Evolutionary conservation across 2,329 filamentous ascomycete genomes (phyloP).

Genomic region (Trichoderma sp.): DNA sequence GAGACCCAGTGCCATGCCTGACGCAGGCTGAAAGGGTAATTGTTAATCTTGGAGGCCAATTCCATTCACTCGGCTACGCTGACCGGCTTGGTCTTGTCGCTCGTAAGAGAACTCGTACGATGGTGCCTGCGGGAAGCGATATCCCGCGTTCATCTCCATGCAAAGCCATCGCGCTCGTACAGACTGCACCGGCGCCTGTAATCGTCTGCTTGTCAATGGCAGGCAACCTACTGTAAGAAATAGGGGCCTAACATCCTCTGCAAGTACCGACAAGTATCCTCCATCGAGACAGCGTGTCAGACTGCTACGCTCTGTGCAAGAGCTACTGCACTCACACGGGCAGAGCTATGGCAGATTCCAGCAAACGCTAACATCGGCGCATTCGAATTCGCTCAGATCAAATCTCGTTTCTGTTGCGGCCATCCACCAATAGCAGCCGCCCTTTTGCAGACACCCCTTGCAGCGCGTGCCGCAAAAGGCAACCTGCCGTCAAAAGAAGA

Average conservation of each 20-base stretch:
- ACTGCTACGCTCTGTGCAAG: background rate
- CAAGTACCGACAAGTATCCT: background rate
- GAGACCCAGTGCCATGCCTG: background rate
- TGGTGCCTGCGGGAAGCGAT: background rate
- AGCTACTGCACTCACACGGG: background rate
- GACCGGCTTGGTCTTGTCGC: background rate
- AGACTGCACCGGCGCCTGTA: background rate
- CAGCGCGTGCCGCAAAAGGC: constrained; percentile 20
- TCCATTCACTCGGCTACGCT: background rate
- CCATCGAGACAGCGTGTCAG: constrained; percentile 10
- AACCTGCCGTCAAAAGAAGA: background rate
- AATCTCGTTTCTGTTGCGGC: constrained; percentile 17
- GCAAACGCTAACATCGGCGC: background rate
- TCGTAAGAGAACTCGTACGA: constrained; percentile 5
- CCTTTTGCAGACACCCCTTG: constrained; percentile 12
- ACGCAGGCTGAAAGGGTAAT: background rate
- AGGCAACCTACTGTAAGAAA: background rate
- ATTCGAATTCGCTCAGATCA: constrained; percentile 21
- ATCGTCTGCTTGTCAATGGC: background rate
- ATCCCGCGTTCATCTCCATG: background rate
- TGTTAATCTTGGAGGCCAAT: background rate
- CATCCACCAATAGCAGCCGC: constrained; percentile 6
- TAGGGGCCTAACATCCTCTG: background rate
- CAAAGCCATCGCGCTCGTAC: background rate
- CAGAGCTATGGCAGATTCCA: background rate